Base-by-base conservation (phyloP, 495 filamentous ascomycete genomes). In the Penicillium verhagenii region DNA sequence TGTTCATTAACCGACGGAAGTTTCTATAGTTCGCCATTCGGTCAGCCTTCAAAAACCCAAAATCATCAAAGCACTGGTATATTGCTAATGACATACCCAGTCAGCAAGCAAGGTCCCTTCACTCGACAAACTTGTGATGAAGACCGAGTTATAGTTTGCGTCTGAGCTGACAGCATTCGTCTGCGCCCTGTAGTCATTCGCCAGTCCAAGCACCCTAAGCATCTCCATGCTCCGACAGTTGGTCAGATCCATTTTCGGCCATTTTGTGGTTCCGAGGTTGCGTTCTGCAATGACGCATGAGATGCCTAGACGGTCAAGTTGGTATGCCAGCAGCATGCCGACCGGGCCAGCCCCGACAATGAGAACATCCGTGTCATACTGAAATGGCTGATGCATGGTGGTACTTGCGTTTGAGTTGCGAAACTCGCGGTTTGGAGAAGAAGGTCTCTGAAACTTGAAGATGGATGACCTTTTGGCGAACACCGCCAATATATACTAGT, bases 211-310 rank as follows among this genome's bases (percentile, higher is more conserved):
- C 0, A 28, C 7, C 11, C 45, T 29, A 13, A 57, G 29, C 2
- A 64, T 33, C 35, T 64, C 60, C 60, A 64, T 60, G 5, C 31
- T 47, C 14, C 50, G 60, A 23, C 21, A 19, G 26, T 48, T 58
- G 7, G 50, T 64, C 4, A 57, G 3, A 33, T 64, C 56, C 60
- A 64, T 64, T 24, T 64, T 59, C 0, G 55, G 62, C 63, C 67
- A 68, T 46, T 57, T 59, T 38, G 68, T 71, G 23, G 66, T 72
- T 13, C 54, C 31, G 1, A 18, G 14, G 28, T 64, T 63, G 13
- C 42, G 19, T 39, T 69, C 66, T 7, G 6, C 6, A 9, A 42
- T 9, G 2, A 10, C 8, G 18, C 38, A 42, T 13, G 18, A 6
- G 2, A 42, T 10, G 5, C 38, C 38, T 6, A 42, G 38, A 6